phyloP scores from a whole-genome alignment of 345 rosid genomes.

The Citrus reticulata region DNA sequence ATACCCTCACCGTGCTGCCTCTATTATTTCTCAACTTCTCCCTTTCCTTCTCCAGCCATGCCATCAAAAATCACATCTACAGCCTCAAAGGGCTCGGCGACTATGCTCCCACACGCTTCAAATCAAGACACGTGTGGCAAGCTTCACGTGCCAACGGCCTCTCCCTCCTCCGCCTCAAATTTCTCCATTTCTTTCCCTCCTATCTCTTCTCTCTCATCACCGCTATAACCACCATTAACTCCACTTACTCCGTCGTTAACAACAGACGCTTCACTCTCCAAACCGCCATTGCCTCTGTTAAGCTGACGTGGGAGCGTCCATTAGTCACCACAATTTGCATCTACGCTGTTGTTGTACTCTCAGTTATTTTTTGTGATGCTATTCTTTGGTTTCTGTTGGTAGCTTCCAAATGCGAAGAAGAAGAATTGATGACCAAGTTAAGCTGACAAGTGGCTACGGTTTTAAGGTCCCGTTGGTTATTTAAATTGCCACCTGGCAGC shows the following conservation, averaged over 20 bases:
- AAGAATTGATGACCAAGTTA: no score
- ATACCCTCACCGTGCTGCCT: no score
- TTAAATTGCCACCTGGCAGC: no score
- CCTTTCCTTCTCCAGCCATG: no score
- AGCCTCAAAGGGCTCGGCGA: conserved; percentile 50
- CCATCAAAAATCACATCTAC: conserved; percentile 33
- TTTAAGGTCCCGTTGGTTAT: no score
- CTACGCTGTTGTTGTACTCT: conserved; percentile 39
- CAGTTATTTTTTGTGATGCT: conserved; percentile 14
- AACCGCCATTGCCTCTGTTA: conserved; percentile 27
- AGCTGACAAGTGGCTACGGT: no score
- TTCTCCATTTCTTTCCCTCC: conserved; percentile 44
- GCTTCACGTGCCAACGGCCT: conserved; percentile 61
- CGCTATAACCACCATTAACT: conserved; percentile 32
- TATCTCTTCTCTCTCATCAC: conserved; percentile 51
- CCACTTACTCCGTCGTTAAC: conserved; percentile 23
- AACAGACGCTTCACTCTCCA: conserved; percentile 25
- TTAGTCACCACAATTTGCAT: conserved; percentile 48
- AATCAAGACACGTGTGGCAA: conserved; percentile 52
- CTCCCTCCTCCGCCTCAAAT: conserved; percentile 52
- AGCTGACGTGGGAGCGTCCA: conserved; percentile 36
- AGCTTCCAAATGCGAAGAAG: no score
- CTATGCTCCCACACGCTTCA: conserved; percentile 50
- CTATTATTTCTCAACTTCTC: no score
- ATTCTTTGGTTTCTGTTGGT: no score